Evolutionary conservation across 352 stramenopile genomes (phyloP).

Genomic region (Phytophthora foliorum): DNA sequence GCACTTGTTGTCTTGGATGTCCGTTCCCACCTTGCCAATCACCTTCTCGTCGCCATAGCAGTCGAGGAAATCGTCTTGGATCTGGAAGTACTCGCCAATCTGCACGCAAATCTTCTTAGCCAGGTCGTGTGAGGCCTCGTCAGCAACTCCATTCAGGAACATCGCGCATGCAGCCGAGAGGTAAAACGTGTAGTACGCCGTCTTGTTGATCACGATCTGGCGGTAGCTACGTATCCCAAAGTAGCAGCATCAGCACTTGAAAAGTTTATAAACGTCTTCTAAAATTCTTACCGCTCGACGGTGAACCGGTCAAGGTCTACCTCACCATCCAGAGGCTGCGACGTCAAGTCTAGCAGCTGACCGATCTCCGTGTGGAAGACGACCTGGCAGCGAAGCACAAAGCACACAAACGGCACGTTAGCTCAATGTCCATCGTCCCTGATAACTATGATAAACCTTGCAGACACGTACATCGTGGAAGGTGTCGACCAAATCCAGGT

Average conservation of each 20-base stretch:
- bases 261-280: neutral
- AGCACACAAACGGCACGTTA: no score
- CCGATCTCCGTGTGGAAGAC: constrained; percentile 98
- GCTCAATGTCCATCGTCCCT: no score
- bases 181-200: constrained; percentile 99
- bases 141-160: constrained; percentile 85
- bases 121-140: constrained; percentile 78
- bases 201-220: constrained; percentile 99
- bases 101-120: constrained; percentile 96
- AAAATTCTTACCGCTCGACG: constrained; percentile 86
- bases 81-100: constrained; percentile 99
- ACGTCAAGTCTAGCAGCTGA: constrained; percentile 94
- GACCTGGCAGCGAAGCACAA: constrained; percentile 67
- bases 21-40: constrained; percentile 96
- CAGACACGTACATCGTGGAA: constrained; percentile 89
- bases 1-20: constrained; percentile 99
- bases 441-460: no score
- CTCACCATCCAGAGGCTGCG: constrained; percentile 82
- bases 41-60: constrained; percentile 96
- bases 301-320: constrained; percentile 95
- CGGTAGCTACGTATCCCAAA: constrained; percentile 55
- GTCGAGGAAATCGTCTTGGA: constrained; percentile 99
- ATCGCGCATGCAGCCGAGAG: constrained; percentile 95
- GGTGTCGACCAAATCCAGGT: constrained; percentile 97
- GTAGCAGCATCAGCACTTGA: constrained; percentile 12